phyloP scores from a whole-genome alignment of 768 basidiomycete genomes.

The Rhodotorula kratochvilovae region DNA sequence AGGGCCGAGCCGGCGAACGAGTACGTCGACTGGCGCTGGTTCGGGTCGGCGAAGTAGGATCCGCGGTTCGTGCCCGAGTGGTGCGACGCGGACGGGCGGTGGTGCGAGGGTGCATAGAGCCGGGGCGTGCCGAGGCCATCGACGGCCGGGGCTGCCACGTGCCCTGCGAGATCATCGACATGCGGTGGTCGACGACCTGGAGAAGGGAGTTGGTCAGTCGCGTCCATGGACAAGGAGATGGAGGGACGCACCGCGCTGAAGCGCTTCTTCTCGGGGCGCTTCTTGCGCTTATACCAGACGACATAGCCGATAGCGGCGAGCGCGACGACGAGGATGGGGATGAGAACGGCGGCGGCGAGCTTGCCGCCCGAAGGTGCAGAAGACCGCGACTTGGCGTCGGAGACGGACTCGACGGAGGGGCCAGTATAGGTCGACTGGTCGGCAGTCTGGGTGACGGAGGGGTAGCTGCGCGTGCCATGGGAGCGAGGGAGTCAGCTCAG shows the following conservation, averaged over 20 bases:
- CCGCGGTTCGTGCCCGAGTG: conserved; percentile 27
- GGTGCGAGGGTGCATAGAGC: conserved; percentile 11
- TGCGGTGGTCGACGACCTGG: conserved; percentile 39
- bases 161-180: conserved; percentile 40
- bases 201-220: background rate
- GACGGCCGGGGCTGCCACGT: conserved; percentile 37
- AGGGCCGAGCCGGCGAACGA: conserved; percentile 11
- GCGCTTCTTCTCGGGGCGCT: conserved; percentile 32
- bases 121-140: conserved; percentile 18
- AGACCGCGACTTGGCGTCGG: background rate
- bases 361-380: conserved; percentile 23
- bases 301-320: conserved; percentile 15
- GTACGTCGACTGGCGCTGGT: conserved; percentile 30
- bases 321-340: conserved; percentile 22
- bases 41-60: conserved; percentile 17
- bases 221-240: too few relatives aligned
- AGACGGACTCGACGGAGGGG: conserved; percentile 36
- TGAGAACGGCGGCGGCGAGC: conserved; percentile 31
- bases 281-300: conserved; percentile 12
- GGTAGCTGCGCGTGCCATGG: conserved; percentile 19
- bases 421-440: conserved; percentile 12
- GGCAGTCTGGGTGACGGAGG: conserved; percentile 24
- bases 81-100: conserved; percentile 23
- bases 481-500: background rate
- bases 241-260: conserved; percentile 28